A percentile compares a stretch with the other conserved stretches of the same genome.
Evolutionary conservation across 2,329 filamentous ascomycete species (phyloP).

Genomic region (Ophiostoma angusticollis): DNA sequence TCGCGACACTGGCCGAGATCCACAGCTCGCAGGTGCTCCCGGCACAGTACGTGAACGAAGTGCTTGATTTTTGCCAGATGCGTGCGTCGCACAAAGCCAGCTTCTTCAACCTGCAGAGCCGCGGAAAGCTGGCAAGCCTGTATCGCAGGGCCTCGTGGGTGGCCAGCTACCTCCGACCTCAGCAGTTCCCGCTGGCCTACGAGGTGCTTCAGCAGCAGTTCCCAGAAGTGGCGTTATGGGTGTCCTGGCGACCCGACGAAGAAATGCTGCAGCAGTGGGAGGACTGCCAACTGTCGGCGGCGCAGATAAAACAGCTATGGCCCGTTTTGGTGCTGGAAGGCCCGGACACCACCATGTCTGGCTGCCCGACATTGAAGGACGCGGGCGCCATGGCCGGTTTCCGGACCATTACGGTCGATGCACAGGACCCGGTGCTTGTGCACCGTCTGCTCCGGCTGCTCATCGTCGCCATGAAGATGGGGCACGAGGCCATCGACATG

Average conservation of each 20-base stretch:
- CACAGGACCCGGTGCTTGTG: slow-evolving; percentile 5
- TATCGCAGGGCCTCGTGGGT: slow-evolving; percentile 8
- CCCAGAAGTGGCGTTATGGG: slow-evolving; percentile 10
- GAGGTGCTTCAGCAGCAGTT: slow-evolving; percentile 11
- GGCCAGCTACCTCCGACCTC: not conserved
- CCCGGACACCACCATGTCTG: slow-evolving; percentile 12
- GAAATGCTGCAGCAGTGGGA: slow-evolving; percentile 14
- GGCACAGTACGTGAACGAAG: slow-evolving; percentile 8
- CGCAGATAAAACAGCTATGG: slow-evolving; percentile 9
- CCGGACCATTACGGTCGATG: slow-evolving; percentile 5
- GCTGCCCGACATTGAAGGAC: slow-evolving; percentile 10
- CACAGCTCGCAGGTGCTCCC: slow-evolving; percentile 7
- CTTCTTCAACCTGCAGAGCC: not conserved
- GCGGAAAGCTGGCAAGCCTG: slow-evolving; percentile 2
- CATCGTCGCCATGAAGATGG: slow-evolving; percentile 9
- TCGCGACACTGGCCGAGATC: slow-evolving; percentile 3
- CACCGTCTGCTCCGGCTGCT: slow-evolving; percentile 10
- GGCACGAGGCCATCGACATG: slow-evolving; percentile 11
- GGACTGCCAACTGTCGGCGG: slow-evolving; percentile 9
- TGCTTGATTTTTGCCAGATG: slow-evolving; percentile 8
- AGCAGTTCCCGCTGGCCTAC: slow-evolving; percentile 28
- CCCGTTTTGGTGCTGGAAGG: slow-evolving; percentile 15
- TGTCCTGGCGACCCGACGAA: slow-evolving; percentile 15
- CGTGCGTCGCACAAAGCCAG: not conserved
- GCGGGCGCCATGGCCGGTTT: slow-evolving; percentile 12